These are phyloP conservation scores for Populus simonii DNA, from an alignment of 345 rosid species.

Conservation along the genomic window DNA sequence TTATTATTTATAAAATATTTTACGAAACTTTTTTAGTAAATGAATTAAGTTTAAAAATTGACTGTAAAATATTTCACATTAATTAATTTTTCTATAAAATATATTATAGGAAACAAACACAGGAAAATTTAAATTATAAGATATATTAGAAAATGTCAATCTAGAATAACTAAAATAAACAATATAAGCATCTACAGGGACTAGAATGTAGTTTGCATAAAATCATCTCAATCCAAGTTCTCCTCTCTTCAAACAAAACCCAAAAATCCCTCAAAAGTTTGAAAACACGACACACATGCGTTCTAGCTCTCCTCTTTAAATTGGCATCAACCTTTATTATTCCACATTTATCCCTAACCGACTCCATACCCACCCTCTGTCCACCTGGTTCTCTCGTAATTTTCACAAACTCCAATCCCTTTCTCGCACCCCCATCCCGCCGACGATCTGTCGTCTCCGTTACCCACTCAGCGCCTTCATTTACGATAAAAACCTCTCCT, in stretches of 20 bases:
- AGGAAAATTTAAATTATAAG: not conserved
- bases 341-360: conserved; percentile 26
- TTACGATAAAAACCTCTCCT: not conserved
- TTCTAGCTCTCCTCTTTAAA: not conserved
- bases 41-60: too few species aligned
- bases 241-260: not conserved
- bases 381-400: conserved; percentile 23
- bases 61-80: too few species aligned
- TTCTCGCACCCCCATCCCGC: conserved; percentile 4
- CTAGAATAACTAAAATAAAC: not conserved
- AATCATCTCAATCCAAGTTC: not conserved
- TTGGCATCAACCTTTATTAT: not conserved
- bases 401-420: conserved; percentile 10
- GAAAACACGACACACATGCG: not conserved
- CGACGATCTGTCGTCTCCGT: conserved; percentile 21
- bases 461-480: not conserved
- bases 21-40: too few species aligned
- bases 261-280: not conserved
- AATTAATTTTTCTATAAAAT: too few species aligned
- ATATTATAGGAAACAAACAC: too few species aligned
- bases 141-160: not conserved
- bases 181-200: not conserved
- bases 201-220: not conserved
- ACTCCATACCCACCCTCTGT: not conserved
- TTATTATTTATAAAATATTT: too few species aligned